Conservation (phyloP, 352 stramenopile species). For the Pythium volutum region DNA sequence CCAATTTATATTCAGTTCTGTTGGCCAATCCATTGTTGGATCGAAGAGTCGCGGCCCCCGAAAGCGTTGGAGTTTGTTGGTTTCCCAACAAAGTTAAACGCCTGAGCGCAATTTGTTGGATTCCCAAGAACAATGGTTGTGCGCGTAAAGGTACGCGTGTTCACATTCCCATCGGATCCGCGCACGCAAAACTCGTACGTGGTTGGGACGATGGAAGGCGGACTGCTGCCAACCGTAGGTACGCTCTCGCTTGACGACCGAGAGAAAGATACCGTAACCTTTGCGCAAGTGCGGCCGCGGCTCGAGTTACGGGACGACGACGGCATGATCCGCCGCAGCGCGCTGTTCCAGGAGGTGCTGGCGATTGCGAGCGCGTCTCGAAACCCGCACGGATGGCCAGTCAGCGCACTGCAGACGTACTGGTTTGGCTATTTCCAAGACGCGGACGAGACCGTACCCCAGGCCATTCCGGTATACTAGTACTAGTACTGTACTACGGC, state of each 20-base stretch:
- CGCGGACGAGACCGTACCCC: conserved; percentile 35
- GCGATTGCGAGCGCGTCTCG: conserved; percentile 50
- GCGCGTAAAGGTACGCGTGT: conserved; percentile 72
- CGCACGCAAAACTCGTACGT: conserved; percentile 75
- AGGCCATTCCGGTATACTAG: conserved; percentile 45
- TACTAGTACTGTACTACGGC: no score
- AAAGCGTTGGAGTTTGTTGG: neutral
- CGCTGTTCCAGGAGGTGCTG: conserved; percentile 78
- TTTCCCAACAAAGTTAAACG: no score
- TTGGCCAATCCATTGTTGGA: neutral
- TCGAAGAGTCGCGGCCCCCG: neutral
- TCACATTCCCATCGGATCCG: conserved; percentile 69
- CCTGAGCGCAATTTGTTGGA: neutral
- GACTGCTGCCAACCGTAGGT: conserved; percentile 54
- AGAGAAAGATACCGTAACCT: conserved; percentile 53
- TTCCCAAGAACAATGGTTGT: conserved; percentile 21
- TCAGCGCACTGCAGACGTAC: conserved; percentile 68
- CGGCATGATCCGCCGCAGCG: conserved; percentile 60
- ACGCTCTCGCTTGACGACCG: conserved; percentile 61
- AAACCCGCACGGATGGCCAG: conserved; percentile 64
- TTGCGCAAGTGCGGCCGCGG: conserved; percentile 53
- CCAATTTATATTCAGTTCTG: neutral
- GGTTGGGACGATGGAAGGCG: conserved; percentile 62
- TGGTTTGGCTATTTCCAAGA: conserved; percentile 68
- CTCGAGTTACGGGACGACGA: conserved; percentile 67